Base-by-base conservation (phyloP, 1,284 basidiomycete species). In the Wallemia mellicola region DNA sequence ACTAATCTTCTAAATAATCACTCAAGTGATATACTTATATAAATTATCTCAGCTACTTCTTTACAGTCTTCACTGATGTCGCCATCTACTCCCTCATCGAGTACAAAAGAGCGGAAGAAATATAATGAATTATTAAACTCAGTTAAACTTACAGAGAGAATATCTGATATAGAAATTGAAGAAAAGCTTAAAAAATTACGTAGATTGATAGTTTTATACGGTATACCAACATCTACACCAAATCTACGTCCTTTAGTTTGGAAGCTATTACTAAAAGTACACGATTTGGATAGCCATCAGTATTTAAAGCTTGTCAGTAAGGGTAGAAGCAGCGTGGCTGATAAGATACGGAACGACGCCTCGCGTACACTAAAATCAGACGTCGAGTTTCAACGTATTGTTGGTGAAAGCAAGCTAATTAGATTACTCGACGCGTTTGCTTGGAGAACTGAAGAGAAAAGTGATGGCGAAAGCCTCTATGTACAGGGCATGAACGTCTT, bases 381-480 rank as follows among this genome's bases (percentile, higher is more conserved):
- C 69, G 79, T 81, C 63, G 84, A 84, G 9, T 98, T 96, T 74
- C 91, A 92, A 70, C 84, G 87, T 66, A 80, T 84, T 59, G 92
- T 98, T 19, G 79, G 83, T 28, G 89, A 96, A 70, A 88, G 91
- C 64, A 92, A 91, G 84, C 77, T 96, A n/a, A 82, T 96, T 61
- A 78, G 92, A 26, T 71, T 95, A 17, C 73, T 98, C 26, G 92
- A 98, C 67, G 92, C 91, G 0, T 96, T 95, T 69, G 91, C 94
- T 1, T 98, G 92, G 92, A 76, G 84, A 64, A 86, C 83, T 19
- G 25, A 57, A 25, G 55, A 57, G 27, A 14, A n/a, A 11, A 17
- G 24, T 27, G 55, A 57, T n/a, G 27, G 55, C 27, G 24, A 26
- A 58, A 62, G 24, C 59, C 62, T 28, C 57, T 59, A 19, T 58